A percentile compares a stretch with the other conserved stretches of the same genome.
These are phyloP conservation scores for Penicillium coprophilum DNA, from an alignment of 495 filamentous ascomycete genomes.

Conservation along the genomic window DNA sequence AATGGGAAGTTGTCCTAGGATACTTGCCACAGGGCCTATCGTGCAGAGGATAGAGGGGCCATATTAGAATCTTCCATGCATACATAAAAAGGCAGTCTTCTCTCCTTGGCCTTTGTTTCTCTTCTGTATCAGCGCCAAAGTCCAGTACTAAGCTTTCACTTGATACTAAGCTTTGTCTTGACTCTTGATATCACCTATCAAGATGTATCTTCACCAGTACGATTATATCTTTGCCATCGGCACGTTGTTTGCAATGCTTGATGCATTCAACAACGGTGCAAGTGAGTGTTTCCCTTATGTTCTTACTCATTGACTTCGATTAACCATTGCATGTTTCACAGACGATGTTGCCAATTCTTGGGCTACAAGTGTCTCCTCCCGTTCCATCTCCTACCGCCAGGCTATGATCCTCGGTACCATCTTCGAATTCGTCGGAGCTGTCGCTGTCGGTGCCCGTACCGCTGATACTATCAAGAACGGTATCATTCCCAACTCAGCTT, in stretches of 20 bases:
- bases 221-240: constrained; percentile 74
- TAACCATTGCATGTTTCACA: constrained; percentile 12
- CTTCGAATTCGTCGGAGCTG: constrained; percentile 62
- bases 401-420: constrained; percentile 66
- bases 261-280: constrained; percentile 70
- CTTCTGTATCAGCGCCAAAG: constrained; percentile 3
- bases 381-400: constrained; percentile 64
- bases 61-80: constrained; percentile 1
- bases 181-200: constrained; percentile 25
- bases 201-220: constrained; percentile 57
- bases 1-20: background rate
- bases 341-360: constrained; percentile 79
- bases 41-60: background rate
- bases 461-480: constrained; percentile 60
- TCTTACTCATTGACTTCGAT: background rate
- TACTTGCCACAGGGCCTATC: background rate
- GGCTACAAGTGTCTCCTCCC: constrained; percentile 68
- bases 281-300: constrained; percentile 43
- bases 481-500: constrained; percentile 53
- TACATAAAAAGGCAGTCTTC: constrained; percentile 11
- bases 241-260: constrained; percentile 72
- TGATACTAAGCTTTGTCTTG: background rate
- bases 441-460: constrained; percentile 59
- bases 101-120: constrained; percentile 1
- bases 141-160: constrained; percentile 3